Percentiles rank a stretch among this genome's conserved stretches.
Conservation (phyloP, 306 rosid species). For the Adenanthera pavonina region DNA sequence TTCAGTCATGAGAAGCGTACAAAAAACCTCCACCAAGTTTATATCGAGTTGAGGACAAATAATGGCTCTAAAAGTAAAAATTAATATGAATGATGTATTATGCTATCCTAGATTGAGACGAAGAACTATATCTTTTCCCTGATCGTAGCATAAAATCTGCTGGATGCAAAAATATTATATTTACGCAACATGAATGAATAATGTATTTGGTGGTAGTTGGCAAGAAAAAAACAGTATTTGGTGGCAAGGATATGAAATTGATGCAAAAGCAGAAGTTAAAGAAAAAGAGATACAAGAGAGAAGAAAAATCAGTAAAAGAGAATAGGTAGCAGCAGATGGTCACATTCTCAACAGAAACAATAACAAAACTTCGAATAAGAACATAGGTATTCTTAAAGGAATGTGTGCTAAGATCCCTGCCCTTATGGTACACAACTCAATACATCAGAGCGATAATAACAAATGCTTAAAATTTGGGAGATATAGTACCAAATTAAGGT, state of each 20-base stretch:
- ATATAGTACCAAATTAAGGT: slow-evolving; percentile 83
- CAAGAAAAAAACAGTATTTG: neutral
- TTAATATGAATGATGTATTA: neutral
- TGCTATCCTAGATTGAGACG: neutral
- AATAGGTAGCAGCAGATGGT: neutral
- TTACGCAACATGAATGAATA: neutral
- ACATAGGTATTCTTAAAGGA: neutral
- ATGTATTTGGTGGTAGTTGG: neutral
- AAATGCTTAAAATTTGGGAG: slow-evolving; percentile 24
- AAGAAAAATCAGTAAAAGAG: neutral
- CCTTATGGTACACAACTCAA: neutral
- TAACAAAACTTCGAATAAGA: neutral
- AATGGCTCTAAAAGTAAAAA: neutral
- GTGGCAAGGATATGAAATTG: neutral
- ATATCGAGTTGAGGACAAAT: neutral
- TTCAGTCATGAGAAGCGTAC: neutral
- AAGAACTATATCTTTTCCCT: neutral
- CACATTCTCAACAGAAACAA: neutral
- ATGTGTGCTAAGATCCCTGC: slow-evolving; percentile 1
- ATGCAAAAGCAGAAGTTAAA: neutral
- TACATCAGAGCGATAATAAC: neutral
- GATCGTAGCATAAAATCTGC: neutral
- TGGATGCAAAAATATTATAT: neutral
- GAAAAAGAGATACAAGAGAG: neutral
- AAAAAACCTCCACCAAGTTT: too few relatives aligned